A percentile compares a stretch with the other conserved stretches of the same genome.
phyloP scores from a whole-genome alignment of 805 yeast genomes.

The Yarrowia bubula region DNA sequence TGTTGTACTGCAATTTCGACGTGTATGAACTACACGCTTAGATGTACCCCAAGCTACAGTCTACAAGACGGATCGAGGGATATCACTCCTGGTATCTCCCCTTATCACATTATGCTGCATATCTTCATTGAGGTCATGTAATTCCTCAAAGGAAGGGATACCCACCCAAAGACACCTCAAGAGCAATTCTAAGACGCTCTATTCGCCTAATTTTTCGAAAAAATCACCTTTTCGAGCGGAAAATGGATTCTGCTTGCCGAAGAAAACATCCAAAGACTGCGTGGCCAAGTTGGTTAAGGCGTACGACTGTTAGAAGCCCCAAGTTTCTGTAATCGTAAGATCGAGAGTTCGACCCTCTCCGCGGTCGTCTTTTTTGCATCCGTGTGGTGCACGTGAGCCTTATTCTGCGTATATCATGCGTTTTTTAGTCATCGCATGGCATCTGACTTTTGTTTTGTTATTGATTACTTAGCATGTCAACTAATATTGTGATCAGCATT shows the following conservation, averaged over 20 bases:
- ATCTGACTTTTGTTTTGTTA: background rate
- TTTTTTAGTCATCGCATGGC: background rate
- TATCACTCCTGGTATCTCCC: no score
- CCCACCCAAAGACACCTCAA: no score
- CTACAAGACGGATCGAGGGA: no score
- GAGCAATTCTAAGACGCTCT: background rate
- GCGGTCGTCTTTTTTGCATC: constrained; percentile 2
- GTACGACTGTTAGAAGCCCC: constrained; percentile 7
- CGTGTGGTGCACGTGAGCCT: background rate
- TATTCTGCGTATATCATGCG: background rate
- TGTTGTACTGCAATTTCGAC: no score
- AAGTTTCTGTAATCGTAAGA: constrained; percentile 1
- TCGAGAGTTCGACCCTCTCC: constrained; percentile 23
- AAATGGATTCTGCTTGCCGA: background rate
- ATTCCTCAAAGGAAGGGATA: no score
- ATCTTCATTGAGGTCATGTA: no score
- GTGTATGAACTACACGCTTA: no score
- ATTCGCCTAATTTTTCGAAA: background rate
- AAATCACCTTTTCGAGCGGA: background rate
- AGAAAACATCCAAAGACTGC: background rate
- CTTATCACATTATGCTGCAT: no score
- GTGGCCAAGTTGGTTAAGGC: constrained; percentile 23
- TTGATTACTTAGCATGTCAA: no score
- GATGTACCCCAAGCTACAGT: no score
- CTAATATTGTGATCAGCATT: no score